phyloP scores from a whole-genome alignment of 371 early-diverging fungal genomes.

The Rhizopus stolonifer region DNA sequence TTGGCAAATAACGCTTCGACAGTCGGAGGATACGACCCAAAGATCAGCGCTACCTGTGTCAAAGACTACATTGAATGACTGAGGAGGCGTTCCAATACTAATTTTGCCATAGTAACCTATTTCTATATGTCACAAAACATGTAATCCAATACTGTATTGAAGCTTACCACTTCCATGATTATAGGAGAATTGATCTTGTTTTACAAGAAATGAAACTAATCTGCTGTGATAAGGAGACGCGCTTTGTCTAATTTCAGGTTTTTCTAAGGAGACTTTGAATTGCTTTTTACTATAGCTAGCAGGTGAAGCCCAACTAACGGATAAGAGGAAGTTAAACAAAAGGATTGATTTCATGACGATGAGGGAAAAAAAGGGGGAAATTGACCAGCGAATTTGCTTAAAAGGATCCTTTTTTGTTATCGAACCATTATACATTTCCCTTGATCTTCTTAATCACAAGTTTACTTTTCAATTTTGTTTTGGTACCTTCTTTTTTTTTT shows the following conservation, averaged over 20 bases:
- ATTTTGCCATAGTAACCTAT: constrained; percentile 64
- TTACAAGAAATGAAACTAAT: constrained; percentile 5
- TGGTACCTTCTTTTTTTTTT: too few species aligned
- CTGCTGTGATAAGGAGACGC: neutral
- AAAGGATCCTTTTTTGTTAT: too few species aligned
- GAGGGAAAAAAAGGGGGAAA: neutral
- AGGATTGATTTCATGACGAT: neutral
- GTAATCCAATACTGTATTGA: neutral
- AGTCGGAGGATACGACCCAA: constrained; percentile 92
- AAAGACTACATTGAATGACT: constrained; percentile 66
- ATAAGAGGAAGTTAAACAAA: neutral
- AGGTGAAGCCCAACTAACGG: neutral
- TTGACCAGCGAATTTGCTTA: too few species aligned
- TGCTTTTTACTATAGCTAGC: neutral
- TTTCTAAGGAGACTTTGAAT: neutral
- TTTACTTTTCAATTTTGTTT: too few species aligned
- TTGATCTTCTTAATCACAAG: too few species aligned
- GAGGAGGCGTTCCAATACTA: constrained; percentile 68
- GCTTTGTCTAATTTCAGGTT: neutral
- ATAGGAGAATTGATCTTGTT: constrained; percentile 39
- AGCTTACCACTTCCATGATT: constrained; percentile 43
- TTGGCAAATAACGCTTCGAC: constrained; percentile 64
- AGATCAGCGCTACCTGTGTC: constrained; percentile 78
- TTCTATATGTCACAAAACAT: neutral
- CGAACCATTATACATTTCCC: too few species aligned